Evolutionary conservation across 208 protist genomes (phyloP).

Genomic region (Leishmania tropica): DNA sequence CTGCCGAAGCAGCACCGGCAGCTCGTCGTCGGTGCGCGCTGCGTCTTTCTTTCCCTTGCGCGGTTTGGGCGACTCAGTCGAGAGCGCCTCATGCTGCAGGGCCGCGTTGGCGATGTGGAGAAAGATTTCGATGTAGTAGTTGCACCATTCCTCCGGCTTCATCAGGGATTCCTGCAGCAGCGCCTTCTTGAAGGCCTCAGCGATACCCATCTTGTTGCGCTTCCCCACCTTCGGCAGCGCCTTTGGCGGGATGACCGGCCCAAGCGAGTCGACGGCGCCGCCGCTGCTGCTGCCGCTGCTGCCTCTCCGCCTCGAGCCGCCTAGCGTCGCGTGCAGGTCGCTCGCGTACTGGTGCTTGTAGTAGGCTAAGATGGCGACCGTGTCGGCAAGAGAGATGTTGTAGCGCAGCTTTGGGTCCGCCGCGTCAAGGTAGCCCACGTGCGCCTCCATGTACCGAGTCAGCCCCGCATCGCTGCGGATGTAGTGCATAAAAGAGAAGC

Average conservation of each 20-base stretch:
- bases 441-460: slow-evolving; percentile 52
- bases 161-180: slow-evolving; percentile 73
- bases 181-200: slow-evolving; percentile 70
- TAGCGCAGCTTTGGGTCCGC: slow-evolving; percentile 59
- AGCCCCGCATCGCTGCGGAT: slow-evolving; percentile 54
- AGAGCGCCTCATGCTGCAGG: slow-evolving; percentile 70
- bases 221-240: slow-evolving; percentile 44
- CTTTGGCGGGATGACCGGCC: slow-evolving; percentile 65
- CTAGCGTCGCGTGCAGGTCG: slow-evolving; percentile 12
- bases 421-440: slow-evolving; percentile 41
- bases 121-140: slow-evolving; percentile 83
- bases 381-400: slow-evolving; percentile 83
- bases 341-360: slow-evolving; percentile 70
- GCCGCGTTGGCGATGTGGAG: slow-evolving; percentile 80
- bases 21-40: slow-evolving; percentile 51
- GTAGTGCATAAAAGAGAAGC: slow-evolving; percentile 71
- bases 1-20: slow-evolving; percentile 82
- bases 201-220: slow-evolving; percentile 42
- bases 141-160: slow-evolving; percentile 92
- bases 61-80: slow-evolving; percentile 15
- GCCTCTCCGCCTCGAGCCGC: slow-evolving; percentile 14
- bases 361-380: slow-evolving; percentile 72
- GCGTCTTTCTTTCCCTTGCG: slow-evolving; percentile 25
- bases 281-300: not conserved
- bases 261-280: not conserved